Conservation (phyloP, 1,284 basidiomycete genomes). For the Pyrrhoderma noxium region DNA sequence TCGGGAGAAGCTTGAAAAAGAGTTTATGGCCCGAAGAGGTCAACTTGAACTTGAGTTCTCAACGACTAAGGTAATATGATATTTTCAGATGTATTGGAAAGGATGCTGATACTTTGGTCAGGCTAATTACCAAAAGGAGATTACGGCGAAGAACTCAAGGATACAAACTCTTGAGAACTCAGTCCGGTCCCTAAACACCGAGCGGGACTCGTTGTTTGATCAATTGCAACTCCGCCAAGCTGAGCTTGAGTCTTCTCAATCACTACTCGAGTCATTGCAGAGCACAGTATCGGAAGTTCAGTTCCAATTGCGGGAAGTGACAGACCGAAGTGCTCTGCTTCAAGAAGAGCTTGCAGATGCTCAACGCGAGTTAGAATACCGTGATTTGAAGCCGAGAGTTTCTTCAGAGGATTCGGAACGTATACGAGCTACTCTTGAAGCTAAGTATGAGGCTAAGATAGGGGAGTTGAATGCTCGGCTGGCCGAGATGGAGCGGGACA, state of each 20-base stretch:
- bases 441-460: slow-evolving; percentile 68
- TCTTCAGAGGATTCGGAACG: slow-evolving; percentile 67
- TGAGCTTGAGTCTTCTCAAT: slow-evolving; percentile 76
- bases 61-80: slow-evolving; percentile 56
- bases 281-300: slow-evolving; percentile 76
- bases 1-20: slow-evolving; percentile 70
- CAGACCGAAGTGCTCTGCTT: slow-evolving; percentile 62
- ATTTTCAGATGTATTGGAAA: neutral
- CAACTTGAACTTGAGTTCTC: slow-evolving; percentile 75
- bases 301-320: slow-evolving; percentile 76
- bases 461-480: slow-evolving; percentile 60
- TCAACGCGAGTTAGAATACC: slow-evolving; percentile 48
- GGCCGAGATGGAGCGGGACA: slow-evolving; percentile 56
- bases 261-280: slow-evolving; percentile 65
- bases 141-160: slow-evolving; percentile 52
- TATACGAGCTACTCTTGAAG: slow-evolving; percentile 70
- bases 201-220: slow-evolving; percentile 78
- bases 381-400: slow-evolving; percentile 36
- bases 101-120: slow-evolving; percentile 25
- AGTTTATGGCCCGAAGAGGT: slow-evolving; percentile 53
- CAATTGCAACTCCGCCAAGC: slow-evolving; percentile 80
- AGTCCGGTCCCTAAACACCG: slow-evolving; percentile 55
- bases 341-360: slow-evolving; percentile 67
- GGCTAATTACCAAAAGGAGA: slow-evolving; percentile 64
- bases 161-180: slow-evolving; percentile 67